Conservation (phyloP, 768 basidiomycete genomes). For the Leccinum rimulosum region DNA sequence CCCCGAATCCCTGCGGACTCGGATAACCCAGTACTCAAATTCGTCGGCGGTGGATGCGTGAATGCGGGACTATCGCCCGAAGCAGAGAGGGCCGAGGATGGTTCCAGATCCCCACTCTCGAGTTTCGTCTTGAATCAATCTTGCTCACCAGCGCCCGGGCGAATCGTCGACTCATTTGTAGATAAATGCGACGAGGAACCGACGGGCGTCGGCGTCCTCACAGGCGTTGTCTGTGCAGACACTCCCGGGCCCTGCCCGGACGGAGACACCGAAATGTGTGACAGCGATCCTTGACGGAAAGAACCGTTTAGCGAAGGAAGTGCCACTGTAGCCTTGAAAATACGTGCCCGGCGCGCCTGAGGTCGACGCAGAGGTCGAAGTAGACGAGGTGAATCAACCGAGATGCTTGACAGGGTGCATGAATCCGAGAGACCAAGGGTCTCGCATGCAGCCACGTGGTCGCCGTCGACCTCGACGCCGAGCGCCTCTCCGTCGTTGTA, state of each 20-base stretch:
- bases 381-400: constrained; percentile 11
- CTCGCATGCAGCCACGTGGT: neutral
- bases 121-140: neutral
- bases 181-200: no score
- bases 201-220: no score
- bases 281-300: constrained; percentile 8
- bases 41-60: no score
- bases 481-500: constrained; percentile 8
- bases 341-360: neutral
- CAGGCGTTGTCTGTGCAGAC: no score
- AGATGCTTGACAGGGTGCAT: constrained; percentile 17
- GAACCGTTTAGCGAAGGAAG: constrained; percentile 28
- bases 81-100: no score
- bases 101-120: neutral
- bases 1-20: no score
- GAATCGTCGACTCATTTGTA: no score
- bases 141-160: no score
- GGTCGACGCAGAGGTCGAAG: neutral
- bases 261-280: no score
- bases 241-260: no score
- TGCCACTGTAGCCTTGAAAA: constrained; percentile 16
- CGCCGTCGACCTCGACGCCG: neutral
- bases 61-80: no score
- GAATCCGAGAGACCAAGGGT: constrained; percentile 8
- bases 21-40: no score